A percentile compares a stretch with the other conserved stretches of the same genome.
phyloP scores from a whole-genome alignment of 371 early-diverging fungal genomes.

The Lichtheimia hyalospora region DNA sequence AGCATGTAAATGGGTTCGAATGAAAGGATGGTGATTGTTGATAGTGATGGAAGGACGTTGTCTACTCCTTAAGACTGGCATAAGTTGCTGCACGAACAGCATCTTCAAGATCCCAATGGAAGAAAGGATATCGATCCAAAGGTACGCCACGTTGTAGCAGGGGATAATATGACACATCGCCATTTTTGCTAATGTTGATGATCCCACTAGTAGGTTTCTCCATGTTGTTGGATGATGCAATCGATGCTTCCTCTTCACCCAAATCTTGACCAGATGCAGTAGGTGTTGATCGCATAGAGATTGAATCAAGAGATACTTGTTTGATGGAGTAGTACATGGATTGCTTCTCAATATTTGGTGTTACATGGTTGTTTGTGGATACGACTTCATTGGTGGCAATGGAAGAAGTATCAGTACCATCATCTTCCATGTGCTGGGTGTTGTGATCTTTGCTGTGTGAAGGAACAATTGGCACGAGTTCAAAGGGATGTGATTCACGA shows the following conservation, averaged over 20 bases:
- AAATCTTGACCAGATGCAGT: background rate
- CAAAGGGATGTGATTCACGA: constrained; percentile 9
- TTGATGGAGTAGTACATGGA: constrained; percentile 8
- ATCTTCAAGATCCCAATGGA: constrained; percentile 38
- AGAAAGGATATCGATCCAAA: constrained; percentile 24
- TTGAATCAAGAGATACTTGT: background rate
- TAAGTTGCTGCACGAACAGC: constrained; percentile 27
- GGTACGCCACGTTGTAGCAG: constrained; percentile 19
- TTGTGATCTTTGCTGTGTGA: constrained; percentile 2
- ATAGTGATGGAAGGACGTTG: background rate
- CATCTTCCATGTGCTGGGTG: too few relatives aligned
- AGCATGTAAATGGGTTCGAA: background rate
- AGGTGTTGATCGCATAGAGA: constrained; percentile 1
- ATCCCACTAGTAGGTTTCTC: background rate
- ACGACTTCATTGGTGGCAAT: background rate
- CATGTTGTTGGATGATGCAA: background rate
- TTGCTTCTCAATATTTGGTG: constrained; percentile 1
- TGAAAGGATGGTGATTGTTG: background rate
- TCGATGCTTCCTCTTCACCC: background rate
- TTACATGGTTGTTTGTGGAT: background rate
- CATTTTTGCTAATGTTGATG: constrained; percentile 6
- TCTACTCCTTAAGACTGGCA: constrained; percentile 6
- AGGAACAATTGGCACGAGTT: constrained; percentile 16
- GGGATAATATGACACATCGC: constrained; percentile 5
- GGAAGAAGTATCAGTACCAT: background rate